Evolutionary conservation across 495 filamentous ascomycete species (phyloP), one percentile per base, ranked within the genome.

Genomic region (Daldinia grandis): DNA sequence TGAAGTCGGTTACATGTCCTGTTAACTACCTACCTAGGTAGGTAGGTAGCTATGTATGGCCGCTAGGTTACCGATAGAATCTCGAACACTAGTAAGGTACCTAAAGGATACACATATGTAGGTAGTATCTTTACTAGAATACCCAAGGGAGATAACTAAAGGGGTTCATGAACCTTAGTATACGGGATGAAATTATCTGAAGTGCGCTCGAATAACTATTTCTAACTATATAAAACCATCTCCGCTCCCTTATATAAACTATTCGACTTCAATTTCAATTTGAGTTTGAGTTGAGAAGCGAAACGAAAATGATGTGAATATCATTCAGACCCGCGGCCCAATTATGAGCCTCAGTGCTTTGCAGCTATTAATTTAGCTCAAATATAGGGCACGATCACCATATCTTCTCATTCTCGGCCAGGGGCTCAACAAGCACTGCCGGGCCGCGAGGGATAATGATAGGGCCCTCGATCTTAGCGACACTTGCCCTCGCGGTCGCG

Each of bases 391-490:
- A 44, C 3, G 3, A 44, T 14, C 8, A 17, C 38, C 24, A 59
- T 37, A 59, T 44, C 47, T 55, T 71, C 63, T 71, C 68, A 15
- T 38, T 49, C 38, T 65, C 66, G 1, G 37, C 37, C 47, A 79
- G 27, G n/a, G 74, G 74, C 2, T 78, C 74, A n/a, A 80, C 75
- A 2, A 66, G 38, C 15, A 79, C 73, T 0, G 66, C 64, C 1
- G 77, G 78, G 0, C 77, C 78, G 8, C 49, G 54, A 0, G 78
- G 78, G 1, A 80, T 62, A n/a, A 80, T 76, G 27, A 78, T 38
- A 0, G 72, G 58, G 0, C 68, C 74, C 15, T 69, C 58, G 5
- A 64, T 54, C 27, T 74, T 62, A 0, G 75, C 68, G 2, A 77
- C 62, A 47, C 56, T 74, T 19, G 64, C 66, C 49, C 60, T 62